Conservation (phyloP, 164 flowering plant species). For the Brasenia schreberi region DNA sequence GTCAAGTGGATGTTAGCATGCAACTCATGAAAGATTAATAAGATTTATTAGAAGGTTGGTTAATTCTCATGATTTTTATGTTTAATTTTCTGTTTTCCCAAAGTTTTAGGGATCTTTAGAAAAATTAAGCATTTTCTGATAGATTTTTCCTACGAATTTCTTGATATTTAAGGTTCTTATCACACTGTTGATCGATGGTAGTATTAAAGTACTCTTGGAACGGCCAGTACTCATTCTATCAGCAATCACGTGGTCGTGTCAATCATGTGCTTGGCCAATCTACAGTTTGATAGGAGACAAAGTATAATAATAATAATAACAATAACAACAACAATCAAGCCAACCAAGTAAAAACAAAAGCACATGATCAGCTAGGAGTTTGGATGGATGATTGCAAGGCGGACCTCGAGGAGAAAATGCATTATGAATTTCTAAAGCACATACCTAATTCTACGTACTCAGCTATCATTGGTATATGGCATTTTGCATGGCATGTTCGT, state of each 20-base stretch:
- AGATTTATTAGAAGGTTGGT: too few relatives aligned
- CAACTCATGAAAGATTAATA: too few relatives aligned
- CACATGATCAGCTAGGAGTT: not conserved
- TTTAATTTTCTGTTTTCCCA: too few relatives aligned
- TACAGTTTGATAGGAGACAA: too few relatives aligned
- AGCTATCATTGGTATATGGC: not conserved
- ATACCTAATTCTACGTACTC: not conserved
- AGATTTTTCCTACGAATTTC: not conserved
- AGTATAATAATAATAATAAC: too few relatives aligned
- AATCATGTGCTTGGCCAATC: not conserved
- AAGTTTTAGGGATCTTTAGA: too few relatives aligned
- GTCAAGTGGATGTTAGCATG: too few relatives aligned
- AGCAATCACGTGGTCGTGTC: not conserved
- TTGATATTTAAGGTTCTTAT: not conserved
- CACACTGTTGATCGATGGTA: not conserved
- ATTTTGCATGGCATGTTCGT: too few relatives aligned
- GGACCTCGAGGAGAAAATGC: too few relatives aligned
- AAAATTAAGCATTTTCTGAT: too few relatives aligned
- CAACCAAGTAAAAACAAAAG: not conserved
- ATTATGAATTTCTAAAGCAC: not conserved
- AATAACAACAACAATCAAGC: not conserved
- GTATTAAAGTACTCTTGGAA: not conserved
- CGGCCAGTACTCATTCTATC: not conserved
- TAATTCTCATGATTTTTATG: too few relatives aligned
- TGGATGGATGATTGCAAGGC: too few relatives aligned